These are phyloP conservation scores for Vaccinium darrowii DNA, from an alignment of 148 eudicot genomes.

Conservation along the genomic window DNA sequence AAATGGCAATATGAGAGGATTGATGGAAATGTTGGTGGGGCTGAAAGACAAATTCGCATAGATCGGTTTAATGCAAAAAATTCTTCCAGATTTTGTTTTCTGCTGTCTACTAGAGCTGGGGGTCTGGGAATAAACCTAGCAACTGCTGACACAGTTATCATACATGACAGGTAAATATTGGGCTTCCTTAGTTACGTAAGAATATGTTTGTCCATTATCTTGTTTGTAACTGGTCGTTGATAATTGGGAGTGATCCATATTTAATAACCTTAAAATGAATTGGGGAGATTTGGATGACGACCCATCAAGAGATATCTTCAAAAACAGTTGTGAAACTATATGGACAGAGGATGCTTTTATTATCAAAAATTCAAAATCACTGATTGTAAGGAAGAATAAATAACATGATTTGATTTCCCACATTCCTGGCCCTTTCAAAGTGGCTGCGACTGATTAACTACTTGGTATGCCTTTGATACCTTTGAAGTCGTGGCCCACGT, in stretches of 20 bases:
- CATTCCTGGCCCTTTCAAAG: not conserved
- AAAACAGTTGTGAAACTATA: not conserved
- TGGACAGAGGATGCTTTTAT: not conserved
- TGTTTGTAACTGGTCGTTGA: not conserved
- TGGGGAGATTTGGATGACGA: not conserved
- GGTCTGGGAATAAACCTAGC: slow-evolving; percentile 99
- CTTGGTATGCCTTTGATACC: not conserved
- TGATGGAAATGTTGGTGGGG: slow-evolving; percentile 96
- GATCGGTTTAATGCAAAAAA: slow-evolving; percentile 93
- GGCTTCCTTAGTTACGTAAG: not conserved
- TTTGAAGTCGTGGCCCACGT: not conserved
- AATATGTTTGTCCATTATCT: not conserved
- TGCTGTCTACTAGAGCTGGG: slow-evolving; percentile 97
- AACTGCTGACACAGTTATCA: slow-evolving; percentile 96
- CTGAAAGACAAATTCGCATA: slow-evolving; percentile 93
- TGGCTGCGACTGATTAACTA: not conserved
- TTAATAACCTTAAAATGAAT: not conserved
- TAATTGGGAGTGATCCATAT: not conserved
- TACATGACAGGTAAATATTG: slow-evolving; percentile 84
- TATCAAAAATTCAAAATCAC: not conserved
- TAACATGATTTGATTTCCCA: not conserved
- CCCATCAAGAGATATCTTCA: not conserved
- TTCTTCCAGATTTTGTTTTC: slow-evolving; percentile 89
- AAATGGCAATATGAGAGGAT: slow-evolving; percentile 95
- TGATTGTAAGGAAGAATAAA: not conserved